A percentile compares a stretch with the other conserved stretches of the same genome.
These are phyloP conservation scores for Penicillium sp. DNA, from an alignment of 2,329 filamentous ascomycete genomes.

Conservation along the genomic window DNA sequence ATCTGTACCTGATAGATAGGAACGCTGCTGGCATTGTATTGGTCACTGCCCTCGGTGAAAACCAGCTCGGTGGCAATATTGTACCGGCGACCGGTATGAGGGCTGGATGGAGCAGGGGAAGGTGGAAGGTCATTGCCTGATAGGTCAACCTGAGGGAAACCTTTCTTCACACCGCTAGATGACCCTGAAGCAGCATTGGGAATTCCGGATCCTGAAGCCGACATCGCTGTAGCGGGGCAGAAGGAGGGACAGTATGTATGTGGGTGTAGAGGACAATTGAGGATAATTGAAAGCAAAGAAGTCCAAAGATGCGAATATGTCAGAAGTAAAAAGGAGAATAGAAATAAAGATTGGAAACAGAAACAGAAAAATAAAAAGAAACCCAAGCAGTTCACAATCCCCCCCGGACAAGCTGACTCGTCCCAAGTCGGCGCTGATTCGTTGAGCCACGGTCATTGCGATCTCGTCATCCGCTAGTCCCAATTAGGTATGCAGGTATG, in stretches of 20 bases:
- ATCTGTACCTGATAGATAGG: slow-evolving; percentile 80
- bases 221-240: slow-evolving; percentile 41
- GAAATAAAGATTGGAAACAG: not conserved
- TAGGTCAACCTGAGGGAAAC: slow-evolving; percentile 66
- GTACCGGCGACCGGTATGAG: slow-evolving; percentile 81
- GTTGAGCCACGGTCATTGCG: slow-evolving; percentile 9
- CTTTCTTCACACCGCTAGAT: slow-evolving; percentile 47
- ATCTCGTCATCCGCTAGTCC: slow-evolving; percentile 25
- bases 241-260: slow-evolving; percentile 2
- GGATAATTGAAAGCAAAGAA: not conserved
- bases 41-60: slow-evolving; percentile 92
- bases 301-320: not conserved
- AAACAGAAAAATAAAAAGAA: slow-evolving; percentile 1
- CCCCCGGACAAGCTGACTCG: slow-evolving; percentile 11
- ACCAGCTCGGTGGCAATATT: slow-evolving; percentile 94
- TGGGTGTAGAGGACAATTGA: not conserved
- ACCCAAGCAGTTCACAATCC: not conserved
- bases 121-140: slow-evolving; percentile 84
- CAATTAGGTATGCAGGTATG: slow-evolving; percentile 7
- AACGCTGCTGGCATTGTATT: slow-evolving; percentile 94
- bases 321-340: not conserved
- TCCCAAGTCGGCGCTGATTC: slow-evolving; percentile 17
- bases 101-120: slow-evolving; percentile 89
- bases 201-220: slow-evolving; percentile 36
- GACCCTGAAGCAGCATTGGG: slow-evolving; percentile 23